phyloP scores from a whole-genome alignment of 495 filamentous ascomycete species.

The Penicillium ucsense region DNA sequence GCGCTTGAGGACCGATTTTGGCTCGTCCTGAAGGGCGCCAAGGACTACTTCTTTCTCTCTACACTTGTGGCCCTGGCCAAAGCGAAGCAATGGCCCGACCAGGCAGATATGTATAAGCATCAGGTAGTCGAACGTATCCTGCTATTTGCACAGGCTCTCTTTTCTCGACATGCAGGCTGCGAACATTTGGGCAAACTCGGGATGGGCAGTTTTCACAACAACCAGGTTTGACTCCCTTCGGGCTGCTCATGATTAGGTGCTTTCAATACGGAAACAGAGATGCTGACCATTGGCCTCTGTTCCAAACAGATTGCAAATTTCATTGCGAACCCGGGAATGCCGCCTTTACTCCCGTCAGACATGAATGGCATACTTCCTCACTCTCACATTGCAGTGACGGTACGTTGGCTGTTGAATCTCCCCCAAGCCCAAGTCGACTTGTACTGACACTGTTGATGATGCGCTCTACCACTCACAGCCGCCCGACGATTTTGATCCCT shows the following conservation, averaged over 20 bases:
- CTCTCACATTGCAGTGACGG: slow-evolving; percentile 18
- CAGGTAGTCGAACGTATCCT: slow-evolving; percentile 32
- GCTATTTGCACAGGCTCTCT: slow-evolving; percentile 28
- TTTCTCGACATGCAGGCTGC: slow-evolving; percentile 27
- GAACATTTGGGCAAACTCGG: slow-evolving; percentile 26
- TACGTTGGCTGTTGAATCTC: slow-evolving; percentile 9
- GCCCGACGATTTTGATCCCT: slow-evolving; percentile 31
- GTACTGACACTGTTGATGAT: neutral
- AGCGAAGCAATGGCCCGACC: slow-evolving; percentile 27
- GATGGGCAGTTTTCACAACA: slow-evolving; percentile 26
- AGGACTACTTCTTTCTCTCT: slow-evolving; percentile 38
- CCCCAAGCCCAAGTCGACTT: neutral
- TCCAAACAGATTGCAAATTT: slow-evolving; percentile 14
- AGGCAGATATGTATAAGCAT: slow-evolving; percentile 29
- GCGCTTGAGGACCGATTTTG: slow-evolving; percentile 26
- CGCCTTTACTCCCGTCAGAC: slow-evolving; percentile 16
- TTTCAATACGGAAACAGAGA: neutral
- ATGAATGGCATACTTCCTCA: slow-evolving; percentile 18
- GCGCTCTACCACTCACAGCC: slow-evolving; percentile 13
- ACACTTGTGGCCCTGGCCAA: slow-evolving; percentile 34
- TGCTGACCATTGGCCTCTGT: neutral
- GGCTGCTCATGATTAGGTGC: neutral
- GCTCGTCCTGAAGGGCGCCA: slow-evolving; percentile 33
- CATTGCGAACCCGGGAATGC: slow-evolving; percentile 17
- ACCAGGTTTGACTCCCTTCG: slow-evolving; percentile 15